Conservation (phyloP, 2,329 filamentous ascomycete genomes). For the Colletotrichum noveboracense region DNA sequence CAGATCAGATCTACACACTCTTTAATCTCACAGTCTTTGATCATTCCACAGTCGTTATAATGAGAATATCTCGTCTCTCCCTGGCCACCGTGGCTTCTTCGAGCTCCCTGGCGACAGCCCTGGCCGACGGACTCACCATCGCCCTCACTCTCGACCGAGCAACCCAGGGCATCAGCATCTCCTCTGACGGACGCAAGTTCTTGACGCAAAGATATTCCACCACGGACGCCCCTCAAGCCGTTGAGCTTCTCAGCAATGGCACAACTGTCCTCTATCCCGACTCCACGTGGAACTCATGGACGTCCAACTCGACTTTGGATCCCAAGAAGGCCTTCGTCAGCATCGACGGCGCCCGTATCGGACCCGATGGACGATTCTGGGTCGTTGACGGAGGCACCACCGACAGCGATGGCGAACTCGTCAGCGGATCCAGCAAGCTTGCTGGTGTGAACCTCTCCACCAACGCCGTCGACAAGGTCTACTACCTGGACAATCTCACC, state of each 20-base stretch:
- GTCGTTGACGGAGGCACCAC: background rate
- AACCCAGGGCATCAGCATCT: constrained; percentile 1
- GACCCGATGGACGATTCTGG: background rate
- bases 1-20: background rate
- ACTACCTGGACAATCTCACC: background rate
- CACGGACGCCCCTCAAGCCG: background rate
- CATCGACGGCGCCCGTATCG: background rate
- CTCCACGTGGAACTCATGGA: background rate
- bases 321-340: background rate
- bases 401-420: background rate
- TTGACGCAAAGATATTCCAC: background rate
- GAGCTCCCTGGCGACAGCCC: background rate
- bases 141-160: background rate
- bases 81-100: background rate
- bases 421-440: background rate
- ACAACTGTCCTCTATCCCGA: background rate
- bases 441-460: background rate
- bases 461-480: background rate
- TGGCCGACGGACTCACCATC: background rate
- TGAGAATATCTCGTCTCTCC: background rate
- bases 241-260: background rate
- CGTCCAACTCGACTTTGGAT: background rate
- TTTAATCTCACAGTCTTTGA: background rate
- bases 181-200: background rate
- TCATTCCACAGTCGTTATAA: background rate